Evolutionary conservation across 805 yeast genomes (phyloP), one percentile per base, ranked within the genome.

Genomic region (Yarrowia sp.): DNA sequence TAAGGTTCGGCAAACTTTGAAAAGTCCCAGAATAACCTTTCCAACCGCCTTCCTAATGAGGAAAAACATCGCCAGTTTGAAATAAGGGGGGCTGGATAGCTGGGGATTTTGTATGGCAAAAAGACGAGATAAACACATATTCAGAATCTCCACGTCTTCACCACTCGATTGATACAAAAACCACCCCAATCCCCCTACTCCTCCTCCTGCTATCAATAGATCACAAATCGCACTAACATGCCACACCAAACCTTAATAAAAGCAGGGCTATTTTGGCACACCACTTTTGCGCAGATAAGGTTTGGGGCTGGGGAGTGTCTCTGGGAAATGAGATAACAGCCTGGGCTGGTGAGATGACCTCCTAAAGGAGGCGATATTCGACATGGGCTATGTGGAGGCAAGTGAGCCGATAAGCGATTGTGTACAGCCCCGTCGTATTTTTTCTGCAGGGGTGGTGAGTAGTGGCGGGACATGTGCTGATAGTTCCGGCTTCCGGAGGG

Each of bases 271-370:
- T n/a, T 8, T 28, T 14, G 13, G 22, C 8, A 17, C 38, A 15
- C 51, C 51, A 45, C 22, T 45, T 45, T 45, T 45, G 51, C 51
- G 51, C 51, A 45, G 51, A 45, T 45, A 31, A 45, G 36, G 51
- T 47, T 47, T 32, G 36, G 51, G 51, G 38, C 38, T 32, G 51
- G 38, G 10, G 9, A 13, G 6, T n/a, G n/a, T n/a, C n/a, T 11
- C 14, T 7, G 1, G 11, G 8, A 11, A 43, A 22, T 13, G 4
- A 13, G 31, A 42, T 10, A 11, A 42, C 14, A 42, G 13, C 18
- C 3, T 9, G 28, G 44, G 45, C 45, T 42, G 45, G 45, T 18
- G n/a, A 42, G 42, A 38, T 38, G 28, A 3, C 28, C 28, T 22
- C 28, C 28, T 22, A 22, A 22, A 3, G 5, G 28, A 22, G 28